phyloP scores from a whole-genome alignment of 768 basidiomycete species.

The Amanita exitialis region DNA sequence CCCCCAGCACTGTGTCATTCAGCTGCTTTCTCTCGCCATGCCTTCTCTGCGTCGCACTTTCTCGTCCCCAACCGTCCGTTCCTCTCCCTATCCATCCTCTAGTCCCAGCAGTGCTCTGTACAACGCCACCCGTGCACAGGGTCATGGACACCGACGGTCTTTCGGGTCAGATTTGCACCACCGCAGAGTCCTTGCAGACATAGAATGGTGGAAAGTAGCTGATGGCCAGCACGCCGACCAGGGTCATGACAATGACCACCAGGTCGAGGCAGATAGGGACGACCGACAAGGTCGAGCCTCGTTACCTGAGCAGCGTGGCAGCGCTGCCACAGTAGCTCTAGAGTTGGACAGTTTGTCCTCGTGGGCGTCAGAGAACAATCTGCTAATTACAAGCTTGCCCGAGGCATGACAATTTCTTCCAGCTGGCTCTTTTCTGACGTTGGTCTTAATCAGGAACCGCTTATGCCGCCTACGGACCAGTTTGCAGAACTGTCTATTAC shows the following conservation, averaged over 20 bases:
- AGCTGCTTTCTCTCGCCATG: constrained; percentile 34
- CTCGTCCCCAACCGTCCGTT: constrained; percentile 61
- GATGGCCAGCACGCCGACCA: constrained; percentile 50
- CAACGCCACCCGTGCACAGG: constrained; percentile 8
- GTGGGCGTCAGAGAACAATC: background rate
- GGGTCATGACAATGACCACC: background rate
- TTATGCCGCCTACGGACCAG: constrained; percentile 27
- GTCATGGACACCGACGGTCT: constrained; percentile 46
- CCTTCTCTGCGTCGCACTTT: constrained; percentile 75
- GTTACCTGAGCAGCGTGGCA: constrained; percentile 8
- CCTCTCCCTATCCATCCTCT: constrained; percentile 53
- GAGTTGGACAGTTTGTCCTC: constrained; percentile 9
- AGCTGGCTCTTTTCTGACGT: background rate
- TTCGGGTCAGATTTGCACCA: constrained; percentile 55
- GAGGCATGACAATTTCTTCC: background rate
- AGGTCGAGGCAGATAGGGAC: constrained; percentile 27
- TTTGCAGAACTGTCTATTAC: constrained; percentile 49
- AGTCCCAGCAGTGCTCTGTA: constrained; percentile 18
- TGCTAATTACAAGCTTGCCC: background rate
- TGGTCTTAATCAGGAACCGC: constrained; percentile 5
- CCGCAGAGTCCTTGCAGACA: constrained; percentile 73
- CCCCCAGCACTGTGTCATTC: constrained; percentile 40
- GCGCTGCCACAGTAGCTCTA: background rate
- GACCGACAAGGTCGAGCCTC: constrained; percentile 24
- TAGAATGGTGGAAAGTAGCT: constrained; percentile 80